Evolutionary conservation across 2,329 filamentous ascomycete genomes (phyloP).

Genomic region (Curvularia spicifera): DNA sequence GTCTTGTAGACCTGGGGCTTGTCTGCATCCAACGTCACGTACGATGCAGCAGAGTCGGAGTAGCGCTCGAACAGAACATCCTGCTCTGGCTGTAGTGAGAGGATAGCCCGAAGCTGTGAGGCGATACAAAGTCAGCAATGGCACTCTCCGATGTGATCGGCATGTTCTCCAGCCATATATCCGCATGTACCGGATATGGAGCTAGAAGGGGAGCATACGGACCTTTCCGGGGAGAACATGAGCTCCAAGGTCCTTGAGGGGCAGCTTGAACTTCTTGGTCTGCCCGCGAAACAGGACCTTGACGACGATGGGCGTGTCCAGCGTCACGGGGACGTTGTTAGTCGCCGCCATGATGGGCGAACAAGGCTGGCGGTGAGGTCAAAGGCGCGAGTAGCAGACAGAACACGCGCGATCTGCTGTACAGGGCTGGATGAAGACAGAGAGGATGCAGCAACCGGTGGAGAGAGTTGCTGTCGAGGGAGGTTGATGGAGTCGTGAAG

Average conservation of each 20-base stretch:
- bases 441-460: conserved; percentile 10
- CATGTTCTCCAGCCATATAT: neutral
- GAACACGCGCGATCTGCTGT: conserved; percentile 15
- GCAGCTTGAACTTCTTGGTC: conserved; percentile 85
- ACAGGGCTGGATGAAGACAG: conserved; percentile 9
- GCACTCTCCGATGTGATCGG: neutral
- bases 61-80: conserved; percentile 83
- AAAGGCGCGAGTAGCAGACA: conserved; percentile 25
- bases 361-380: conserved; percentile 41
- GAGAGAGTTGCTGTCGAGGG: conserved; percentile 8
- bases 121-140: conserved; percentile 24
- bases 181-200: neutral
- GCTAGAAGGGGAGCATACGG: conserved; percentile 51
- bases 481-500: conserved; percentile 16
- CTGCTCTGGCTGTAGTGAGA: conserved; percentile 68
- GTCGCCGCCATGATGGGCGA: conserved; percentile 45
- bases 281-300: conserved; percentile 81
- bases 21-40: conserved; percentile 76
- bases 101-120: conserved; percentile 64
- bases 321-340: conserved; percentile 58
- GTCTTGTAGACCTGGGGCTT: conserved; percentile 93
- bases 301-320: conserved; percentile 80
- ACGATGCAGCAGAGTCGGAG: conserved; percentile 87
- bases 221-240: conserved; percentile 82
- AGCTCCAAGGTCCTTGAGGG: conserved; percentile 81